Base-by-base conservation (phyloP, 495 filamentous ascomycete species). In the Cercophora scortea region DNA sequence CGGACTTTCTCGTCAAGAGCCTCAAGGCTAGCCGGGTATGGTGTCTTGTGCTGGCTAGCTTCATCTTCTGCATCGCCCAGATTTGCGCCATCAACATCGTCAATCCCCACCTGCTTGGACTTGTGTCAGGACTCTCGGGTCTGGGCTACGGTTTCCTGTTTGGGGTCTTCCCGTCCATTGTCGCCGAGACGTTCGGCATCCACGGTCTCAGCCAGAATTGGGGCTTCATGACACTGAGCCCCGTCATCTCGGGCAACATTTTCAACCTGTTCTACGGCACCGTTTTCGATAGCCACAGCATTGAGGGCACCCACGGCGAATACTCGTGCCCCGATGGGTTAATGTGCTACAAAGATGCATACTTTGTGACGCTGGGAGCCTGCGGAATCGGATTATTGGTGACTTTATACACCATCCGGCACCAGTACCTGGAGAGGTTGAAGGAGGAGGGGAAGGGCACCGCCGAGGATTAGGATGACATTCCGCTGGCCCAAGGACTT, bases 141-240 rank as follows among this genome's bases (percentile, higher is more conserved):
- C 73, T 97, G 7, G 93, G 83, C 6, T 98, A 98, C 70, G 93
- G 93, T 0, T 89, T 95, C 59, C 77, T 97, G 3, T 97, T 96
- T 62, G 93, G 94, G 58, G 90, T 95, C 49, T 96, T 87, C 71
- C 94, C 93, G 8, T 88, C 94, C 1, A 81, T 98, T 45, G 86
- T 90, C 4, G 87, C 91, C 11, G 91, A 97, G 61, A 83, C 86
- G 3, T 98, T 98, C 65, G 93, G 94, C 32, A 83, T 96, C 38
- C 75, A 81, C 53, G 91, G 93, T n/a, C 74, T 98, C 16, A 85
- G 80, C 57, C 85, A 88, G 66, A 95, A 95, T 67, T 98, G 92
- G 89, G 93, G 93, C 34, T 85, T 83, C 57, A 95, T 98, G 87
- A 96, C 87, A 0, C 71, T 97, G 15, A 81, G 85, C 11, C 90